phyloP scores from a whole-genome alignment of 441 rosid species.

The Omphalea diandra region DNA sequence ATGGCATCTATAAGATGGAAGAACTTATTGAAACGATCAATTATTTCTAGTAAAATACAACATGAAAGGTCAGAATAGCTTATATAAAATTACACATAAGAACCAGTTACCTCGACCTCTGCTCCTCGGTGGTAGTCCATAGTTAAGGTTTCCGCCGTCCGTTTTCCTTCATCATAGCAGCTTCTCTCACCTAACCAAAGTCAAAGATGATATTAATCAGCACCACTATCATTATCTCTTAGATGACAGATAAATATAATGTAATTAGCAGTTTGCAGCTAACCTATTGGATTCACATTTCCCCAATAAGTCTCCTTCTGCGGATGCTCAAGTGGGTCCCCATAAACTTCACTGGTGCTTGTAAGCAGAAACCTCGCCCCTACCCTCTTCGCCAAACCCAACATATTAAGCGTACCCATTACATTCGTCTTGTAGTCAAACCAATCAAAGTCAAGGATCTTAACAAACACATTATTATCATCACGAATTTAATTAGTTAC shows the following conservation, averaged over 20 bases:
- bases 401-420: slow-evolving; percentile 97
- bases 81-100: background rate
- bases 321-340: slow-evolving; percentile 98
- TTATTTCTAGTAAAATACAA: background rate
- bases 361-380: slow-evolving; percentile 95
- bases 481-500: too few relatives aligned
- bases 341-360: slow-evolving; percentile 97
- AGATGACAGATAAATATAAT: background rate
- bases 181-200: slow-evolving; percentile 74
- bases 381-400: slow-evolving; percentile 97
- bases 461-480: slow-evolving; percentile 9
- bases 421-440: slow-evolving; percentile 85
- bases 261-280: slow-evolving; percentile 20
- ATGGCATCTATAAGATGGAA: background rate
- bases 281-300: slow-evolving; percentile 90
- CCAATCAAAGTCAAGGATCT: slow-evolving; percentile 56
- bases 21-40: background rate
- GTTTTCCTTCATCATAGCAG: slow-evolving; percentile 95
- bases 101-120: slow-evolving; percentile 67
- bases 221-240: too few relatives aligned
- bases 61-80: background rate
- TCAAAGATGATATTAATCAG: too few relatives aligned
- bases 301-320: slow-evolving; percentile 99
- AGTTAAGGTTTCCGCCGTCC: slow-evolving; percentile 85
- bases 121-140: slow-evolving; percentile 98